Evolutionary conservation across 176 grass and related monocot genomes (phyloP), one percentile per base, ranked within the genome.

Genomic region (Phoenix dactylifera): DNA sequence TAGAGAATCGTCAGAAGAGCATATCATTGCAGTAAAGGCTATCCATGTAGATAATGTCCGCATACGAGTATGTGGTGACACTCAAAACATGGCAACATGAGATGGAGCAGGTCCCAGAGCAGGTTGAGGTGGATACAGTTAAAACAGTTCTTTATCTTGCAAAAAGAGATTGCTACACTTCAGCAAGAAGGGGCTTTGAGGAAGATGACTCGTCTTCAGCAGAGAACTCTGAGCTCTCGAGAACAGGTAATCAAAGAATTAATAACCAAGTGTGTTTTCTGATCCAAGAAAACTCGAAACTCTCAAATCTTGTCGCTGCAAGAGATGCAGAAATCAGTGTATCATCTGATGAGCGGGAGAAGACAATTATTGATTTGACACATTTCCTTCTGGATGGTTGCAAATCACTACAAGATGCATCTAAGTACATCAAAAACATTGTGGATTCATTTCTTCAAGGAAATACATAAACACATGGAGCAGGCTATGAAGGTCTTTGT

Each of bases 321-420:
- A 85, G 81, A 75, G 84, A 95, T 73, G 79, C 74, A 32, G 81
- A 95, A 79, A 78, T 82, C 55, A 44, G 70, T 53, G 61, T 71
- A 63, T 63, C 82, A 26, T 82, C 79, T 18, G 74, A 87, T 50
- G 79, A 82, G 51, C 85, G 89, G 85, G 89, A 95, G 74, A 68
- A 52, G 39, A 81, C 89, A 65, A 85, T 89, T 77, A 75, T 85
- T 63, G 85, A 89, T 67, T 73, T 95, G 58, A 85, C 85, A 29
- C 81, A 59, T 65, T 95, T 95, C 74, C 80, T 95, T 57, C 81
- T 66, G 51, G 80, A 82, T 51, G 78, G 85, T 24, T 88, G 75
- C 28, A 81, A 74, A 51, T 88, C 85, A 10, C 68, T 95, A 23
- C 77, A 82, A 60, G 78, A 95, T 65, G 89, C 89, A 77, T 80